Evolutionary conservation across 1,284 basidiomycete species (phyloP).

Genomic region (Ganoderma leucocontextum): DNA sequence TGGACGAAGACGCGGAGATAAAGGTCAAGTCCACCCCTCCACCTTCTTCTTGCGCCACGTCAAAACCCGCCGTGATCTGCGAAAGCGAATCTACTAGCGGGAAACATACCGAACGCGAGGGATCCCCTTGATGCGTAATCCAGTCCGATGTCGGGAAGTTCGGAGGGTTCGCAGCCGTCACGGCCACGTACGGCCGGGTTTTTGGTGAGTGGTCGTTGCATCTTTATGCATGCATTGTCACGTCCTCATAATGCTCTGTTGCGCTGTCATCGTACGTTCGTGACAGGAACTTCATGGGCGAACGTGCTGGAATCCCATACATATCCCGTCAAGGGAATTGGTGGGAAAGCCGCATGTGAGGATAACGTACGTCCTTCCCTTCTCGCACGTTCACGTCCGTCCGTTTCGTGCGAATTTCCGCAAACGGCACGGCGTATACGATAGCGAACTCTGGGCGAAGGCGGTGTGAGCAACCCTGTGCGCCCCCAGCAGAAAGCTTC

Average conservation of each 20-base stretch:
- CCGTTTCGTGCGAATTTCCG: slow-evolving; percentile 1
- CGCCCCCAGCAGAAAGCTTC: background rate
- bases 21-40: slow-evolving; percentile 15
- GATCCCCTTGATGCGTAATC: background rate
- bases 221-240: background rate
- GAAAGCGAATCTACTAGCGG: background rate
- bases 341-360: slow-evolving; percentile 1
- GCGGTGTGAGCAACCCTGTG: slow-evolving; percentile 43
- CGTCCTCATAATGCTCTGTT: background rate
- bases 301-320: too few species aligned
- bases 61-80: background rate
- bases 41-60: background rate
- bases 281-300: background rate
- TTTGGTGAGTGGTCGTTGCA: background rate
- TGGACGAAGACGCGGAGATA: slow-evolving; percentile 16
- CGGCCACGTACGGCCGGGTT: background rate
- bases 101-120: background rate
- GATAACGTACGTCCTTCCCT: slow-evolving; percentile 4
- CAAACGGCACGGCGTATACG: slow-evolving; percentile 68
- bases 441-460: slow-evolving; percentile 66
- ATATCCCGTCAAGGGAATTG: background rate
- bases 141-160: background rate
- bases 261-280: background rate
- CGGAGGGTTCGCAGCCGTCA: background rate
- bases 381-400: background rate